Evolutionary conservation across 1,139 yeast genomes (phyloP), one percentile per base, ranked within the genome.

Genomic region (Diutina siamensis): DNA sequence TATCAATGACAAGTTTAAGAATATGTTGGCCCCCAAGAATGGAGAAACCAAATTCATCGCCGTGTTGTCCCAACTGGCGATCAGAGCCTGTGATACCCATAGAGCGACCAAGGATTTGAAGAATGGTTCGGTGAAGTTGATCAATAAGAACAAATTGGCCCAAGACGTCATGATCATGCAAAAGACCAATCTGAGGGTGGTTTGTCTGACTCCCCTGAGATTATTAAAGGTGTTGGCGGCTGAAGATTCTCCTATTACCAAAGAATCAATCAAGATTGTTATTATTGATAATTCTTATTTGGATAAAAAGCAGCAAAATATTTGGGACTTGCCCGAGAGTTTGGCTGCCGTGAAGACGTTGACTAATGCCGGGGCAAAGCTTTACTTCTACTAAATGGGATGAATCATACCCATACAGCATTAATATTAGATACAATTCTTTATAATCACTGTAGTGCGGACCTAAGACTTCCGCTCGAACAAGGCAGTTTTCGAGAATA

Each of bases 81-180:
- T 82, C 21, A 67, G 92, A 48, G 86, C 83, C 1, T 83, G 92
- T 62, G 89, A 83, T 54, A 70, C 80, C 2, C 78, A 76, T 55
- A 68, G 92, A 47, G 78, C 81, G 1, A 73, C 80, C 10, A 71
- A 74, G 52, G 68, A 68, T 27, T 54, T 79, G 32, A 63, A 69
- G 3, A 79, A 80, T 9, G 74, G 82, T 0, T 76, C 86, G 1
- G 51, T 82, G 47, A 83, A 82, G 56, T 59, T 83, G 40, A 83
- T 83, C 55, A 74, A 76, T 54, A 83, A 83, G 60, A 83, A 83
- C 58, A 76, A 78, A 51, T 57, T 81, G 36, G 67, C 68, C 21
- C 77, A 76, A 46, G 92, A 83, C 56, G 61, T 76, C 49, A 69
- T 71, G 47, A 62, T 76, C 31, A 64, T 82, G 5, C 61, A 62